These are phyloP conservation scores for Pistacia vera DNA, from an alignment of 345 rosid genomes.

Conservation along the genomic window DNA sequence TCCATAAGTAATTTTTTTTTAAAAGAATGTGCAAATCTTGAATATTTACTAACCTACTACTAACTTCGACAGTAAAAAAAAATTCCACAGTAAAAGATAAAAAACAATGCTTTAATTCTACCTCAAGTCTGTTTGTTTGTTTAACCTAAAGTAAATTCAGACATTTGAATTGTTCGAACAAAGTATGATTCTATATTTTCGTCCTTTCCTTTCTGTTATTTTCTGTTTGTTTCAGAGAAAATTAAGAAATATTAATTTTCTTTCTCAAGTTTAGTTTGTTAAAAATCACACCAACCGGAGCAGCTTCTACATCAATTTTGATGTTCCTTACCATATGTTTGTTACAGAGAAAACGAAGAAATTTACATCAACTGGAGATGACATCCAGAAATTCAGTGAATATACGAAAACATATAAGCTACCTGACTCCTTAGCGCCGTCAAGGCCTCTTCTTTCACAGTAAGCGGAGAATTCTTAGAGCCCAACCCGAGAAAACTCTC, in stretches of 20 bases:
- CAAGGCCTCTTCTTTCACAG: constrained; percentile 48
- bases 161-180: background rate
- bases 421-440: constrained; percentile 50
- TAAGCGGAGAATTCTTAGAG: constrained; percentile 38
- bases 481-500: constrained; percentile 58
- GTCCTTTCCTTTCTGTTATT: no score
- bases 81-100: no score
- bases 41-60: background rate
- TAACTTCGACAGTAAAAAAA: background rate
- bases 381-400: no score
- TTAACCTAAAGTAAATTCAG: background rate
- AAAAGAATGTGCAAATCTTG: background rate
- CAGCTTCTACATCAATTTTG: no score
- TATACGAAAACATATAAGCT: background rate
- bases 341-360: background rate
- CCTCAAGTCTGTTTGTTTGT: background rate
- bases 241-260: background rate
- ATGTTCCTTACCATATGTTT: no score
- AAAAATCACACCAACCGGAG: no score
- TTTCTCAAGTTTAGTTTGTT: no score
- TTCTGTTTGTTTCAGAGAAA: background rate
- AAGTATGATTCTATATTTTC: no score
- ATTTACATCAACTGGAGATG: background rate
- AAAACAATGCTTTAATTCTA: background rate
- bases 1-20: background rate